These are phyloP conservation scores for Suhomyces kilbournensis DNA, from an alignment of 805 yeast species.

Conservation along the genomic window DNA sequence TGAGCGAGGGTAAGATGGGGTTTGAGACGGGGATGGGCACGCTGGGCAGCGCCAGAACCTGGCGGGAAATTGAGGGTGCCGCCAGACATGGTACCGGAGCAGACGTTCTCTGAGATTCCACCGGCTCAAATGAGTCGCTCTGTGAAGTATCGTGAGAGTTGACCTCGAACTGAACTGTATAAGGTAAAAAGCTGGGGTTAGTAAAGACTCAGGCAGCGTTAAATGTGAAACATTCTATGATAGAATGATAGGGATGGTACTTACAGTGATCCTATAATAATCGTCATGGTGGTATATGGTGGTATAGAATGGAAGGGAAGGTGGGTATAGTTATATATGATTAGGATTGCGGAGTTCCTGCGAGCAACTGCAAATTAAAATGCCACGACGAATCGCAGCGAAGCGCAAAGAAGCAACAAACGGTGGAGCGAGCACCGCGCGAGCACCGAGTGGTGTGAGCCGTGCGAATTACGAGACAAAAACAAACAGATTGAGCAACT, in stretches of 20 bases:
- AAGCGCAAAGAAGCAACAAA: neutral
- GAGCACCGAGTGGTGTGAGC: neutral
- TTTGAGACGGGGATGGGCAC: slow-evolving; percentile 8
- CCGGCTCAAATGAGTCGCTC: neutral
- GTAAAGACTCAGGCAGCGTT: slow-evolving; percentile 6
- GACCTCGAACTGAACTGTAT: slow-evolving; percentile 67
- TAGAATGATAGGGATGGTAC: slow-evolving; percentile 22
- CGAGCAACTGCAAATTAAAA: neutral
- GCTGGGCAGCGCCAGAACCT: slow-evolving; percentile 8
- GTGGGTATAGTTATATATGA: neutral
- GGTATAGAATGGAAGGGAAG: neutral
- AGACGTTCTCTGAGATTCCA: neutral
- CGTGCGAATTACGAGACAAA: neutral
- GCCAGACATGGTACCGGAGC: neutral
- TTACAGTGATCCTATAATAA: slow-evolving; percentile 67
- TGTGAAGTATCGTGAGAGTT: slow-evolving; percentile 11
- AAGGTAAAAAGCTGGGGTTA: slow-evolving; percentile 58
- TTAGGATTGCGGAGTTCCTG: neutral
- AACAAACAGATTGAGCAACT: neutral
- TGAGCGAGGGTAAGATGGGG: slow-evolving; percentile 35
- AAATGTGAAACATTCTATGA: neutral
- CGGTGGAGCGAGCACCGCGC: neutral
- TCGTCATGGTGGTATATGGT: slow-evolving; percentile 45
- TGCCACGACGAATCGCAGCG: neutral
- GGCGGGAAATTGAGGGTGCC: neutral